A percentile compares a stretch with the other conserved stretches of the same genome.
These are phyloP conservation scores for Lipomyces yamanashiensis DNA, from an alignment of 805 yeast genomes.

Conservation along the genomic window DNA sequence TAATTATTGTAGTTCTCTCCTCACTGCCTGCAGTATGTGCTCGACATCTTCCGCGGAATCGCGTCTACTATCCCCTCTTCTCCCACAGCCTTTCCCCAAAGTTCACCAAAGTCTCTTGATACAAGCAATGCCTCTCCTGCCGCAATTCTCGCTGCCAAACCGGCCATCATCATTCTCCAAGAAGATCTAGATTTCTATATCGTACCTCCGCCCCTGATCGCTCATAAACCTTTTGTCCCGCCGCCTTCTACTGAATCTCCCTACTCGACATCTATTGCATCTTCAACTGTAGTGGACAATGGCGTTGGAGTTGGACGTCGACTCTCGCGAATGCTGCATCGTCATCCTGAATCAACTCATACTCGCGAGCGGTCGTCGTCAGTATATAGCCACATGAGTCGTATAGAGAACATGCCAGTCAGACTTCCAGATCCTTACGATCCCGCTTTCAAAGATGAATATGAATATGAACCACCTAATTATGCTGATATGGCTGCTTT, in stretches of 20 bases:
- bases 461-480: constrained; percentile 21
- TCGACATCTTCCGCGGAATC: constrained; percentile 61
- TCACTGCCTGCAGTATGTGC: constrained; percentile 79
- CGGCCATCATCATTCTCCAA: constrained; percentile 86
- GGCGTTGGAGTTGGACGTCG: constrained; percentile 10
- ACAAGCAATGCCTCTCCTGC: constrained; percentile 14
- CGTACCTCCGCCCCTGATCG: constrained; percentile 66
- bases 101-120: constrained; percentile 5
- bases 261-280: background rate
- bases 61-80: constrained; percentile 15
- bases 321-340: constrained; percentile 24
- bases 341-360: constrained; percentile 1
- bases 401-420: background rate
- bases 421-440: constrained; percentile 18
- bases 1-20: constrained; percentile 63
- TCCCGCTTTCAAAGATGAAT: constrained; percentile 13
- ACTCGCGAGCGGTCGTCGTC: constrained; percentile 13
- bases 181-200: constrained; percentile 95
- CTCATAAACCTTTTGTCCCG: constrained; percentile 7
- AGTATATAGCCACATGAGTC: background rate
- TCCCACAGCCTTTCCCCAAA: constrained; percentile 8
- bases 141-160: constrained; percentile 71
- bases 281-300: background rate
- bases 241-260: background rate
- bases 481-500: constrained; percentile 66